These are phyloP conservation scores for Groenewaldozyma salmanticensis DNA, from an alignment of 805 yeast genomes.

Conservation along the genomic window DNA sequence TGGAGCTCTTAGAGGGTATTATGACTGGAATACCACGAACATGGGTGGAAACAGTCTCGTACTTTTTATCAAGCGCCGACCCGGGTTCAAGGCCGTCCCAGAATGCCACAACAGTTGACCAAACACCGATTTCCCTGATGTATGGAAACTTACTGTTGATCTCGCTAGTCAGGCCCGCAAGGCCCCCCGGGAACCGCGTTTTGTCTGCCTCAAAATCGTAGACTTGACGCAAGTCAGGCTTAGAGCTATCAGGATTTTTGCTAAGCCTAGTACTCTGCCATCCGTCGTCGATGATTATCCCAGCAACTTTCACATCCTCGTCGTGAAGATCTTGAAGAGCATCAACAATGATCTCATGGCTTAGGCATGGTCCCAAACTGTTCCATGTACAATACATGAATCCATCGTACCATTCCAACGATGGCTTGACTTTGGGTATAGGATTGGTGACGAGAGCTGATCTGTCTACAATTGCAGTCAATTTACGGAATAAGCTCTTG, in stretches of 20 bases:
- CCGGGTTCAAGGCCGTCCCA: slow-evolving; percentile 24
- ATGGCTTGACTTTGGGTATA: background rate
- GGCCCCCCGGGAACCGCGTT: slow-evolving; percentile 22
- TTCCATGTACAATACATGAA: slow-evolving; percentile 28
- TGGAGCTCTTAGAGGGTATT: slow-evolving; percentile 6
- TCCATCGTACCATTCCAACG: slow-evolving; percentile 21
- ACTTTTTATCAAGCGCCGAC: slow-evolving; percentile 17
- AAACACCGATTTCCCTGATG: slow-evolving; percentile 23
- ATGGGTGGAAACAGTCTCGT: slow-evolving; percentile 10
- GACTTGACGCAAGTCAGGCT: slow-evolving; percentile 17
- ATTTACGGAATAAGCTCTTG: slow-evolving; percentile 9
- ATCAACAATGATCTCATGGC: slow-evolving; percentile 15
- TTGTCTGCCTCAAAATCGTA: slow-evolving; percentile 19
- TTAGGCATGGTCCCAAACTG: slow-evolving; percentile 20
- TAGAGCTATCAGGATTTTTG: slow-evolving; percentile 16
- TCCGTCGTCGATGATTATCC: slow-evolving; percentile 25
- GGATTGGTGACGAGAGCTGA: background rate
- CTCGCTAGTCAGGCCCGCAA: slow-evolving; percentile 19
- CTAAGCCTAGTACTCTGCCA: slow-evolving; percentile 21
- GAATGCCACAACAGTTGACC: slow-evolving; percentile 26
- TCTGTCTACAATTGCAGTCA: background rate
- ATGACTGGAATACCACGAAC: slow-evolving; percentile 3
- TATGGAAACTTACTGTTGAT: slow-evolving; percentile 17
- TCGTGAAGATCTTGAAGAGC: slow-evolving; percentile 20
- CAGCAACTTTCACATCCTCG: slow-evolving; percentile 14